phyloP scores from a whole-genome alignment of 2,329 filamentous ascomycete species.

The Xylariaceae sp. region DNA sequence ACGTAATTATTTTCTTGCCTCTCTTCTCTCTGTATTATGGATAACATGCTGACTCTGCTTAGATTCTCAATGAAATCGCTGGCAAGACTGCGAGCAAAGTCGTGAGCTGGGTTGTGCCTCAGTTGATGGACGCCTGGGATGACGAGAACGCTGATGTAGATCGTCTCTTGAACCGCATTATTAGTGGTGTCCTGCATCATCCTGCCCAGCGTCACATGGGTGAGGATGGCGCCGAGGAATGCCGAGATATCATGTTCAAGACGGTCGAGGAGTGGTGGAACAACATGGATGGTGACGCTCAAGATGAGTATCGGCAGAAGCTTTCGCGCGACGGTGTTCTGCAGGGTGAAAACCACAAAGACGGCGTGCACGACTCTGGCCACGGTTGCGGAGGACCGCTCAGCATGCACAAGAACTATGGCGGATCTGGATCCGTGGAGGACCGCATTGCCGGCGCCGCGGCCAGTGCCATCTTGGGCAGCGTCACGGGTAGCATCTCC shows the following conservation, averaged over 20 bases:
- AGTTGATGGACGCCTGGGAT: conserved; percentile 84
- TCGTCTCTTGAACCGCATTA: conserved; percentile 67
- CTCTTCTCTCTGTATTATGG: background rate
- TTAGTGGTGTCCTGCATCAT: conserved; percentile 80
- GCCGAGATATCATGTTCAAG: conserved; percentile 71
- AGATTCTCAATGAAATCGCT: conserved; percentile 80
- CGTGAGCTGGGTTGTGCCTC: conserved; percentile 80
- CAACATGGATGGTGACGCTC: conserved; percentile 55
- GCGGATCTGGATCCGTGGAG: conserved; percentile 46
- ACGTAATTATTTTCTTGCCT: conserved; percentile 44
- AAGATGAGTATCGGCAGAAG: conserved; percentile 64
- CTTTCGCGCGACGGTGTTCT: conserved; percentile 74
- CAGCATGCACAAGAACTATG: conserved; percentile 65
- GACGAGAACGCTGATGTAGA: conserved; percentile 66
- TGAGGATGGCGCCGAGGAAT: conserved; percentile 64
- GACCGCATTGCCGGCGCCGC: conserved; percentile 53
- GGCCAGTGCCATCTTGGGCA: conserved; percentile 52
- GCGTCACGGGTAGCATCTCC: conserved; percentile 50
- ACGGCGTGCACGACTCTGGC: conserved; percentile 75
- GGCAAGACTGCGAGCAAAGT: conserved; percentile 75
- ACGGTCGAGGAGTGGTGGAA: conserved; percentile 81
- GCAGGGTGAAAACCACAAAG: conserved; percentile 77
- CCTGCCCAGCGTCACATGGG: conserved; percentile 70
- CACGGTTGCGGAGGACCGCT: conserved; percentile 78
- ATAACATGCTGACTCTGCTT: conserved; percentile 12